Evolutionary conservation across 148 eudicot species (phyloP), one percentile per base, ranked within the genome.

Genomic region (Camellia sinensis): DNA sequence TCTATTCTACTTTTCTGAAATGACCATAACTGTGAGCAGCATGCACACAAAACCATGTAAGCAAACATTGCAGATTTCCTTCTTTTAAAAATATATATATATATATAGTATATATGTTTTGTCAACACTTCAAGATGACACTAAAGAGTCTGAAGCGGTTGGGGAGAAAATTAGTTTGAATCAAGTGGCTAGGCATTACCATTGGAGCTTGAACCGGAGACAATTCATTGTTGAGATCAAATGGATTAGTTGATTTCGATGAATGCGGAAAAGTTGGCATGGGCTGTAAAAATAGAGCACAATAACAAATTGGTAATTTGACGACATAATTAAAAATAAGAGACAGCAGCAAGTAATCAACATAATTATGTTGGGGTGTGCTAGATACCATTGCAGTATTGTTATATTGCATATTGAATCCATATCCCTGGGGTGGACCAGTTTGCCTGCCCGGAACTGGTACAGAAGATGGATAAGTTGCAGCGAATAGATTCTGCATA

Each of bases 391-490:
- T 76, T n/a, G 85, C 83, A 77, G 86, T 63, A 62, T 89, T 29
- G 37, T 29, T 92, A 82, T 92, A 92, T 68, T 86, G 97, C 95
- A 92, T 91, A 46, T 78, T 88, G 82, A 57, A 90, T 69, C 88
- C 85, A 89, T 83, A 82, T 80, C 90, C 94, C 68, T 93, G 89
- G 50, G 82, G 72, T 63, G 81, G 79, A 82, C 89, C 91, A 67
- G 88, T 68, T 79, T 89, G 92, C 99, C 99, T 94, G 80, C 89
- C 94, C n/a, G 89, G 87, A 81, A 83, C 82, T 82, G 84, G 86
- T 78, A 85, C 85, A 76, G 88, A 80, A 66, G 88, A 75, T 17
- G 92, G 81, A 86, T 91, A 93, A 60, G 84, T 89, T 62, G 88
- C 79, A 46, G 97, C 19, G 88, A 97, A 97, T 73, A 97, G 82